Percentiles rank a stretch among this genome's conserved stretches.
These are phyloP conservation scores for Tetrahymena malaccensis DNA, from an alignment of 73 alveolate species.

Conservation along the genomic window DNA sequence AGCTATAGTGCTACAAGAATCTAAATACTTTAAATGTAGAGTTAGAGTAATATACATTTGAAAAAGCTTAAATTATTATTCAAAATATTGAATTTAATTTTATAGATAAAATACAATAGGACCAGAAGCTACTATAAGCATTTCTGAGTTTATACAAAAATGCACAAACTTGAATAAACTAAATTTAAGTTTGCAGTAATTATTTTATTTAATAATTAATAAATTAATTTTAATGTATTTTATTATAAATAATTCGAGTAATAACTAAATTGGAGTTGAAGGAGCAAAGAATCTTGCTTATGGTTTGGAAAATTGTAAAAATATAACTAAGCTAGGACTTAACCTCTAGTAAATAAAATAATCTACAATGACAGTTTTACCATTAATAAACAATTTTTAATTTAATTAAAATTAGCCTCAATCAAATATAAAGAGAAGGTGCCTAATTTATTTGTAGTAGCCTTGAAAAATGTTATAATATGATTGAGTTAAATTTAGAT, in stretches of 20 bases:
- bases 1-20: not conserved
- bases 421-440: not conserved
- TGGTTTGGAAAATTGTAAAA: not conserved
- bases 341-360: not conserved
- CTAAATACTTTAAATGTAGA: not conserved
- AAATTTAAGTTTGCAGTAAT: not conserved
- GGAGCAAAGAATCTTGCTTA: not conserved
- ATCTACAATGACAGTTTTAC: not conserved
- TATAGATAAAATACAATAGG: not conserved
- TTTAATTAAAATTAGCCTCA: not conserved
- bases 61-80: not conserved
- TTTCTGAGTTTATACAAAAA: not conserved
- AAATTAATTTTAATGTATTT: not conserved
- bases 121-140: not conserved
- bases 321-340: not conserved
- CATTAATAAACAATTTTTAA: too few species aligned
- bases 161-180: not conserved
- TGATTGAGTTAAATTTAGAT: not conserved
- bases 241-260: not conserved
- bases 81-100: not conserved
- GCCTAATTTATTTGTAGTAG: not conserved
- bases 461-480: not conserved
- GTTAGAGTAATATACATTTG: not conserved
- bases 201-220: not conserved
- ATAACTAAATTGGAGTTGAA: not conserved